Conservation (phyloP, 177 flowering plant species). For the Vitis hybrid region DNA sequence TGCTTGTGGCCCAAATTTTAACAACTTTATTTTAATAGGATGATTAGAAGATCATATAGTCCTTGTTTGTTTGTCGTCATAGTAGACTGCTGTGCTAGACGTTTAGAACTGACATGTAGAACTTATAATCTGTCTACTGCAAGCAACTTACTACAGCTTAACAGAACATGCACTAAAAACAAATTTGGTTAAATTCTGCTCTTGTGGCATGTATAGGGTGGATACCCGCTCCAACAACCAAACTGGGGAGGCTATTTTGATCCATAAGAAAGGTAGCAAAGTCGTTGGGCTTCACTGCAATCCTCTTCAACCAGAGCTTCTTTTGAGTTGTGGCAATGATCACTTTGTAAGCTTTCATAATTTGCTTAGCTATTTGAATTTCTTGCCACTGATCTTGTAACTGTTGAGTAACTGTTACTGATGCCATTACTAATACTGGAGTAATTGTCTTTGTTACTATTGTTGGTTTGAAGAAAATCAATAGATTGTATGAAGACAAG, state of each 20-base stretch:
- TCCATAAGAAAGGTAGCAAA: slow-evolving; percentile 88
- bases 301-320: slow-evolving; percentile 86
- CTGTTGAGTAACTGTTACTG: not conserved
- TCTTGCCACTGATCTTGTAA: not conserved
- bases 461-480: not conserved
- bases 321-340: slow-evolving; percentile 93
- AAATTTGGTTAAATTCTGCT: not conserved
- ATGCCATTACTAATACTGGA: no score
- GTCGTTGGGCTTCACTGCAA: slow-evolving; percentile 92
- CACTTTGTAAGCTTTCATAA: slow-evolving; percentile 68
- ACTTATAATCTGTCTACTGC: no score
- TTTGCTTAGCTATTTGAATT: not conserved
- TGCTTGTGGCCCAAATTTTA: no score
- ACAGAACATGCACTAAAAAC: not conserved
- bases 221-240: slow-evolving; percentile 62
- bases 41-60: no score
- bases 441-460: no score
- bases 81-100: no score
- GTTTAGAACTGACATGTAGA: no score
- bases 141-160: no score
- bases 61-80: no score
- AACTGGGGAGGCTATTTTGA: slow-evolving; percentile 58
- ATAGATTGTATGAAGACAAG: not conserved
- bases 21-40: no score
- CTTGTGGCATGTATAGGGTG: slow-evolving; percentile 36